Percentiles rank a stretch among this genome's conserved stretches.
phyloP scores from a whole-genome alignment of 73 alveolate species.

The Tetrahymena malaccensis region DNA sequence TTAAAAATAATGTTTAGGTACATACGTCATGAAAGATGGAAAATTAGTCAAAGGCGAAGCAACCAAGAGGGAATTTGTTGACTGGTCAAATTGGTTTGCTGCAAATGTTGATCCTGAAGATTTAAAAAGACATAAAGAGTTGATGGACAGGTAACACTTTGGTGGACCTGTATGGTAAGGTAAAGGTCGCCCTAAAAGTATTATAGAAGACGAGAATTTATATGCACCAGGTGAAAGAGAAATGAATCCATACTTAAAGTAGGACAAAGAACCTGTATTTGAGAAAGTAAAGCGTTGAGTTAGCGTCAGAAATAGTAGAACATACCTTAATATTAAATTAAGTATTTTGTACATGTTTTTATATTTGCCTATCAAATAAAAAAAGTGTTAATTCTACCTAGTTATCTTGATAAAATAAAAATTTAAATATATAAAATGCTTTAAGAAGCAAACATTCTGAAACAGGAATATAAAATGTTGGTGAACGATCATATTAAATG shows the following conservation, averaged over 20 bases:
- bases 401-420: too few species aligned
- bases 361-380: background rate
- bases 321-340: background rate
- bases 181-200: slow-evolving; percentile 54
- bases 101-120: slow-evolving; percentile 82
- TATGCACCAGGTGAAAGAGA: slow-evolving; percentile 12
- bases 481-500: background rate
- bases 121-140: slow-evolving; percentile 70
- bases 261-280: background rate
- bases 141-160: slow-evolving; percentile 68
- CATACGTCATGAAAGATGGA: slow-evolving; percentile 52
- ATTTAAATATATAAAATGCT: too few species aligned
- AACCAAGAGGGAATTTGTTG: slow-evolving; percentile 50
- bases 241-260: background rate
- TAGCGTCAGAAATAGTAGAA: background rate
- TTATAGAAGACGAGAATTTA: slow-evolving; percentile 45
- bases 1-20: background rate
- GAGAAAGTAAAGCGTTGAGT: slow-evolving; percentile 32
- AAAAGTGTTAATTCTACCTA: background rate
- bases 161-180: slow-evolving; percentile 87
- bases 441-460: too few species aligned
- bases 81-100: slow-evolving; percentile 61
- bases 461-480: background rate
- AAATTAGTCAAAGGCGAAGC: slow-evolving; percentile 68
- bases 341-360: background rate